Conservation (phyloP, 306 rosid species). For the Oxytropis ochrocephala region DNA sequence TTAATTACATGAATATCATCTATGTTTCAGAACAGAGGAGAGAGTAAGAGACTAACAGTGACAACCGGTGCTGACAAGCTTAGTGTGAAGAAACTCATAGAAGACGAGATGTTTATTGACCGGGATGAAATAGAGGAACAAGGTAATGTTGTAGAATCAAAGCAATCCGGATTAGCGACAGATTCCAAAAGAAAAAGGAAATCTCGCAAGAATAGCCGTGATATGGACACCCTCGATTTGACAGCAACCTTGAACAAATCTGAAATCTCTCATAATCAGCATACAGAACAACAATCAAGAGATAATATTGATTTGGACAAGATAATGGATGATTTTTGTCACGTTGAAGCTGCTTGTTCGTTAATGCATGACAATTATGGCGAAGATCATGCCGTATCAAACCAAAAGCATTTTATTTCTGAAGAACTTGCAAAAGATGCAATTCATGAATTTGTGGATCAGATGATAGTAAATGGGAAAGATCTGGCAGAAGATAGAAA, state of each 20-base stretch:
- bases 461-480: conserved; percentile 49
- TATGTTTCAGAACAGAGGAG: conserved; percentile 57
- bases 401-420: conserved; percentile 37
- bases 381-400: conserved; percentile 33
- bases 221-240: conserved; percentile 45
- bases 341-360: conserved; percentile 36
- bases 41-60: conserved; percentile 25
- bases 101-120: conserved; percentile 75
- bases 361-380: conserved; percentile 32
- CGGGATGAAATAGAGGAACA: conserved; percentile 38
- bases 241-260: conserved; percentile 37
- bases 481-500: conserved; percentile 50
- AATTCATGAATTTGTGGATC: conserved; percentile 51
- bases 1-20: not conserved
- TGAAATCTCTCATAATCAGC: conserved; percentile 35
- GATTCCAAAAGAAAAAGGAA: conserved; percentile 48
- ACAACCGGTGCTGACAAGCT: conserved; percentile 48
- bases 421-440: conserved; percentile 53
- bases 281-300: conserved; percentile 35
- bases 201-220: conserved; percentile 56
- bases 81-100: conserved; percentile 91
- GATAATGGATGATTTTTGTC: conserved; percentile 67
- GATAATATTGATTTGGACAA: conserved; percentile 49
- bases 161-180: conserved; percentile 24
- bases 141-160: conserved; percentile 31